Evolutionary conservation across 106 monocot genomes (phyloP), one percentile per base, ranked within the genome.

Genomic region (Dactylorhiza incarnata): DNA sequence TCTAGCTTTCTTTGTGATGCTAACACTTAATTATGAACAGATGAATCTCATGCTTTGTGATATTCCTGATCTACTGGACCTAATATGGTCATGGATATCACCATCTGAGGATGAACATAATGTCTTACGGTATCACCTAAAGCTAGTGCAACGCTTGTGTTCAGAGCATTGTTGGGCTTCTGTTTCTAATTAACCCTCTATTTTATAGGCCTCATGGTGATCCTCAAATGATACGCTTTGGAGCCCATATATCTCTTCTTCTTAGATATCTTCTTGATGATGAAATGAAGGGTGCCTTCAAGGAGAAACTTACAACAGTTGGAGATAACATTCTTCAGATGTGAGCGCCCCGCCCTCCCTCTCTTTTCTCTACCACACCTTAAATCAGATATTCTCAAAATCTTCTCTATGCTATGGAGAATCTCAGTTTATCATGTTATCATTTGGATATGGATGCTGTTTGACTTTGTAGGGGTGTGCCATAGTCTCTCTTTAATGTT

Each of bases 61-160:
- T 79, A 86, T 99, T 68, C 81, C 84, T 62, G 73, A 86, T 85
- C 85, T 99, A 13, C 80, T 99, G n/a, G 99, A 94, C 51, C 91
- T 99, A 77, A 61, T 99, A 23, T 99, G 99, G 99, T 89, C 86
- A 62, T 99, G 99, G 99, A 81, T 99, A 65, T 94, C 94, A 51
- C 91, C 89, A 69, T 82, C 86, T 44, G 94, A 91, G 82, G 87
- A 97, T 84, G 82, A 86, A 67, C 86, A 91, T 37, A 82, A 88
- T 83, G 80, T 79, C 62, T 80, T 85, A 77, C 89, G 91, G 97
- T 97, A 83, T 43, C 3, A 7, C 8, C n/a, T 3, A 17, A 72
- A 75, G 17, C 7, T 5, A 52, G 50, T 74, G 71, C 45, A 20
- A 7, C 9, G 3, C 26, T 45, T 10, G 7, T 11, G 20, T 45